Base-by-base conservation (phyloP, 805 yeast genomes). In the Nakazawaea ambrosiae region DNA sequence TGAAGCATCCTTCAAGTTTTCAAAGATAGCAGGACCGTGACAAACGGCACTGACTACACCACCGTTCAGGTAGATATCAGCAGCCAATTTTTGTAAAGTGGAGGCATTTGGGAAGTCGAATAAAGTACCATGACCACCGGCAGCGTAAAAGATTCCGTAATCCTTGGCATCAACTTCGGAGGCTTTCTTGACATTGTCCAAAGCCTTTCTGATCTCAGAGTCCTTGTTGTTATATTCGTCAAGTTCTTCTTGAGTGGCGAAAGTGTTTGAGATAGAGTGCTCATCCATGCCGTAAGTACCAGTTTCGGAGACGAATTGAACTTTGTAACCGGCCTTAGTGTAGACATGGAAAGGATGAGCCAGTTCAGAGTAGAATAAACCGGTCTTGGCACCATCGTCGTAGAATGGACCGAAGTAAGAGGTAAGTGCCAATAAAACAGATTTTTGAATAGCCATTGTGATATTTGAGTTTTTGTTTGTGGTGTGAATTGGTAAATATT, bases 11-110 rank as follows among this genome's bases (percentile, higher is more conserved):
- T 50, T 58, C 44, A 78, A 51, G 31, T 63, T 61, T n/a, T 64
- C 70, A 42, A 78, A 71, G 43, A 78, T 64, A 17, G 67, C 65
- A n/a, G 81, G 81, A 6, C 82, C 86, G 46, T 78, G 84, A 55
- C 86, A 78, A 7, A 78, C 84, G 12, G 84, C 81, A 30, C 76
- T 55, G 18, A 78, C 68, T 27, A 75, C 67, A 34, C 82, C 83
- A 27, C 71, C 73, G 16, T 66, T 54, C 23, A 56, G 58, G 50
- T 69, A 74, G 34, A 77, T 66, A 17, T 60, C 56, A 20, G 60
- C 55, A 16, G 76, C 79, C 30, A 73, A 40, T 18, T 51, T 43
- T 39, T 69, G 75, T 37, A 78, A 55, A 14, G 51, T 63, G 5
- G 50, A 55, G 12, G 81, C 80, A 3, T 52, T 59, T 31, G 79